Evolutionary conservation across 2,329 filamentous ascomycete genomes (phyloP).

Genomic region (Pyrenochaeta sp.): DNA sequence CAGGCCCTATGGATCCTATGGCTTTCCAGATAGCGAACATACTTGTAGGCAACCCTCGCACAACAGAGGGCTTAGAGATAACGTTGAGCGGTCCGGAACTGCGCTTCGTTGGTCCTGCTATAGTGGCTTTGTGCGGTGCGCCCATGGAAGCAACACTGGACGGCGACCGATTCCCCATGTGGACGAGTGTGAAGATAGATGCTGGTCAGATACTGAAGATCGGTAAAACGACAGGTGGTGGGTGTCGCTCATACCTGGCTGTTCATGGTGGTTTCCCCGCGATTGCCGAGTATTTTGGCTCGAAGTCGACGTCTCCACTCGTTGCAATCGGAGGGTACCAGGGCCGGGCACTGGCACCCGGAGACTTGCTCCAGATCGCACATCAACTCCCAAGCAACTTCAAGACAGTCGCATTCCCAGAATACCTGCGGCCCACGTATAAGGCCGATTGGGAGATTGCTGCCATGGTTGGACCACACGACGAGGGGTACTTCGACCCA

Average conservation of each 20-base stretch:
- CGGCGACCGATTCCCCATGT: conserved; percentile 60
- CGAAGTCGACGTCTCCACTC: conserved; percentile 66
- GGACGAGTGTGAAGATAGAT: conserved; percentile 61
- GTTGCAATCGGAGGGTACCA: conserved; percentile 68
- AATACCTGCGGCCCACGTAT: conserved; percentile 59
- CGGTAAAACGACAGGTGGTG: conserved; percentile 61
- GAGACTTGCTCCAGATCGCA: conserved; percentile 61
- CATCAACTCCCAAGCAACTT: conserved; percentile 49
- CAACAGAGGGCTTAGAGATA: conserved; percentile 66
- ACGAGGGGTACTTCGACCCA: conserved; percentile 60
- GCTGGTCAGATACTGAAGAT: conserved; percentile 64
- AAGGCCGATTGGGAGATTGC: conserved; percentile 61
- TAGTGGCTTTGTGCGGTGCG: conserved; percentile 67
- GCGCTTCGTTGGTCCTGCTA: conserved; percentile 62
- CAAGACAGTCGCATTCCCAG: conserved; percentile 51
- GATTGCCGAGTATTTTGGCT: conserved; percentile 65
- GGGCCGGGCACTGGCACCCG: conserved; percentile 63
- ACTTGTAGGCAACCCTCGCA: conserved; percentile 64
- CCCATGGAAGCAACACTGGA: conserved; percentile 62
- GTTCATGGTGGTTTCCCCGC: conserved; percentile 63
- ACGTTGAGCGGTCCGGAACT: conserved; percentile 68
- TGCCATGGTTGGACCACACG: conserved; percentile 65
- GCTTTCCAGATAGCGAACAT: conserved; percentile 67
- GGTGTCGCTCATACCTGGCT: conserved; percentile 67
- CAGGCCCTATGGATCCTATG: conserved; percentile 70